Base-by-base conservation (phyloP, 805 yeast genomes). In the Candida maltosa region DNA sequence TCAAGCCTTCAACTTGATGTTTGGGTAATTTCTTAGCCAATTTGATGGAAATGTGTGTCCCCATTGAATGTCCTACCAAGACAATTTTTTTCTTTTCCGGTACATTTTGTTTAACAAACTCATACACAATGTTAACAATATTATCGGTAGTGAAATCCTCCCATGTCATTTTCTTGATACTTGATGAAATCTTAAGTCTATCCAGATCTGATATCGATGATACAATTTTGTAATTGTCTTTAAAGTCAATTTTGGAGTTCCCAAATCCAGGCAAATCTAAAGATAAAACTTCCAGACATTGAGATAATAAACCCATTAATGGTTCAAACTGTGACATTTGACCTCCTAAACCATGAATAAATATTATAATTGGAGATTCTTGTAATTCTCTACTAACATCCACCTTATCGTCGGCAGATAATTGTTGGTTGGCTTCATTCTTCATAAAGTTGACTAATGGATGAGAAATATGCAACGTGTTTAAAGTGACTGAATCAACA, bases 251-350 rank as follows among this genome's bases (percentile, higher is more conserved):
- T 26, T 54, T 54, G 10, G 69, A 59, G 44, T 74, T 70, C 3
- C 97, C 97, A 56, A 87, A 87, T 0, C 97, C 97, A 1, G 96
- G 96, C 34, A 88, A 62, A 54, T 89, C 97, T 11, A 89, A 46
- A 0, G 89, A 76, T 26, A 84, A 51, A 14, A 87, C 72, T 37
- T 77, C 81, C 41, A 78, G 73, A 42, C 79, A 73, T 44, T 75
- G 78, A 22, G 82, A 62, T 45, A 85, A 75, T 34, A 76, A 65
- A 18, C 78, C 80, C 53, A 86, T 59, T 25, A 86, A 60, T 1
- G 82, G 79, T 49, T 85, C 93, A 54, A 89, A 89, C 54, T 88
- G 96, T 16, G 87, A 76, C 52, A 85, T 65, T 47, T 81, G 91
- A 2, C 97, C 97, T 1, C 97, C 97, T 15, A 91, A 58, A 0